Evolutionary conservation across 371 early-diverging fungal genomes (phyloP).

Genomic region (Mucor velutinosus): DNA sequence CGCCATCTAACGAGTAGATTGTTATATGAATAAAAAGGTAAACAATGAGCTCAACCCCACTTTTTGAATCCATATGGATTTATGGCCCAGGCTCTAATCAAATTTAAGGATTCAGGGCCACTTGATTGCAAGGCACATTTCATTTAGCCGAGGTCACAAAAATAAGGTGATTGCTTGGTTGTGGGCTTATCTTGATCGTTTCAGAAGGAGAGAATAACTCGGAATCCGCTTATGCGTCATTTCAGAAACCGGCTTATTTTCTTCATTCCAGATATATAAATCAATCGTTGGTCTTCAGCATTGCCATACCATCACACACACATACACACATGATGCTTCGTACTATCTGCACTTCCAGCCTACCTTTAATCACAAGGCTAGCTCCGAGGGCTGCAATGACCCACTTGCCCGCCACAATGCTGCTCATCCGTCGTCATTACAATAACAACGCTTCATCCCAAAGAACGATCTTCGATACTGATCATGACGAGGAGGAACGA

Average conservation of each 20-base stretch:
- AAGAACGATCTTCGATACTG: neutral
- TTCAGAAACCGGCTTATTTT: neutral
- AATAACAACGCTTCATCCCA: too few relatives aligned
- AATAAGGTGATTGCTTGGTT: neutral
- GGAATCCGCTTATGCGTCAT: conserved; percentile 1
- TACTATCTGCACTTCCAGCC: neutral
- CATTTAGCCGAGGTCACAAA: neutral
- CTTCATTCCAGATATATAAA: neutral
- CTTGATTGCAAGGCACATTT: neutral
- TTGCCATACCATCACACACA: neutral
- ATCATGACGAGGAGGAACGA: conserved; percentile 1
- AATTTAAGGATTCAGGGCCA: neutral
- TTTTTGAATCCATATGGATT: neutral
- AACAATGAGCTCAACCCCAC: neutral
- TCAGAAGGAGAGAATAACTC: neutral
- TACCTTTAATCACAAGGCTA: neutral
- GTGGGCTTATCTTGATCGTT: neutral
- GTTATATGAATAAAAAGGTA: neutral
- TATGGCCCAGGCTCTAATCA: neutral
- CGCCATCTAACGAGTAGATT: neutral
- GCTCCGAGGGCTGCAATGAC: neutral
- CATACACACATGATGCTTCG: neutral
- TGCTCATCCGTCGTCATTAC: neutral
- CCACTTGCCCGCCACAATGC: neutral
- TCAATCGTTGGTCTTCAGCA: neutral